phyloP scores from a whole-genome alignment of 345 rosid species.

The Rhodamnia argentea region DNA sequence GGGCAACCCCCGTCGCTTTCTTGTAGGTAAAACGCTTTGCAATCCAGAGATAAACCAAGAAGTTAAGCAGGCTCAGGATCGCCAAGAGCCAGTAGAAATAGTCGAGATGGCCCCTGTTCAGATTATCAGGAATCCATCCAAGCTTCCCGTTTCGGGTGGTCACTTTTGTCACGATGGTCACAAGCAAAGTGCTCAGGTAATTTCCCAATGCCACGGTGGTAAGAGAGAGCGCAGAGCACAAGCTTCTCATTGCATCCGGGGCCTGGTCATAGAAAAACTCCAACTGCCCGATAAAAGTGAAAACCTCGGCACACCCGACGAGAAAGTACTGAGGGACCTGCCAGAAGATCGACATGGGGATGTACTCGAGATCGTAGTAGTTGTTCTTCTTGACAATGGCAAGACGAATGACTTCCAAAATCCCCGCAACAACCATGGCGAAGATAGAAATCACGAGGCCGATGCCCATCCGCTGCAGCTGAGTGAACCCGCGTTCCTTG shows the following conservation, averaged over 20 bases:
- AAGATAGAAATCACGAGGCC: conserved; percentile 74
- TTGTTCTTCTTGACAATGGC: conserved; percentile 36
- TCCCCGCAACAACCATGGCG: conserved; percentile 65
- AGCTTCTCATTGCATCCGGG: conserved; percentile 92
- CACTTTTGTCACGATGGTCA: conserved; percentile 42
- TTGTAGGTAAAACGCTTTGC: conserved; percentile 73
- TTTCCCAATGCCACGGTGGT: conserved; percentile 71
- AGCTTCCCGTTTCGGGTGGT: conserved; percentile 47
- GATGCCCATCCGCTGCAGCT: conserved; percentile 88
- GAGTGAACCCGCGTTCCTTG: conserved; percentile 78
- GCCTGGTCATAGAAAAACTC: conserved; percentile 96
- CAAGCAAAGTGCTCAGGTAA: conserved; percentile 70
- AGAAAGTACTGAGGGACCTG: conserved; percentile 89
- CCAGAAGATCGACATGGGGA: conserved; percentile 88
- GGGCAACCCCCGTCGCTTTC: conserved; percentile 17
- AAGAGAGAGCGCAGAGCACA: conserved; percentile 75
- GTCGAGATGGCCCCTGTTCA: conserved; percentile 83
- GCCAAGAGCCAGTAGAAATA: conserved; percentile 84
- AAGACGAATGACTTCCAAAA: conserved; percentile 59
- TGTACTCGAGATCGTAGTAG: conserved; percentile 35
- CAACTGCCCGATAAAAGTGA: conserved; percentile 69
- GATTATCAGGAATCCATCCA: conserved; percentile 85
- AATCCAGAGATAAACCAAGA: conserved; percentile 57
- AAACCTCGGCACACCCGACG: conserved; percentile 84
- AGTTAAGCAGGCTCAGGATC: conserved; percentile 58